Conservation (phyloP, 2,329 filamentous ascomycete genomes). For the Zasmidium cellare region DNA sequence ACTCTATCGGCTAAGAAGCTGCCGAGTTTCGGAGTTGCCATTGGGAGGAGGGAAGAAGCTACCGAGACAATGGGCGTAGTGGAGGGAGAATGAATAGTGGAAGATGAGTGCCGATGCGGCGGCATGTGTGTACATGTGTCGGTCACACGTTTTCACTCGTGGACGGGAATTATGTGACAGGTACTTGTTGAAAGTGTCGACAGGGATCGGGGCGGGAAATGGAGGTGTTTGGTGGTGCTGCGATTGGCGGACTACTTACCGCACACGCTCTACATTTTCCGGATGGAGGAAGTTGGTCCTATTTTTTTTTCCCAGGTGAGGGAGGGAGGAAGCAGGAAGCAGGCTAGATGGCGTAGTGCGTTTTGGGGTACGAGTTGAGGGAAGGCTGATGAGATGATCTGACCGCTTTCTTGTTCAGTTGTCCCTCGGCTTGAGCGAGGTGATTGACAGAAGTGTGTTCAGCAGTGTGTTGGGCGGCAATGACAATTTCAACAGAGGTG, state of each 20-base stretch:
- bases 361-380: too few species aligned
- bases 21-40: neutral
- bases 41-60: neutral
- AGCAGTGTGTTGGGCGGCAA: too few species aligned
- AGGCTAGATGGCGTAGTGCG: too few species aligned
- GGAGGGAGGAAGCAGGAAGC: too few species aligned
- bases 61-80: neutral
- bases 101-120: neutral
- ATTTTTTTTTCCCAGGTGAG: too few species aligned
- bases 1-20: neutral
- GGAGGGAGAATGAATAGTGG: neutral
- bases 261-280: neutral
- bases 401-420: too few species aligned
- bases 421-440: too few species aligned
- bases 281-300: too few species aligned
- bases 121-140: too few species aligned
- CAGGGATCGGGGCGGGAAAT: neutral
- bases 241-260: neutral
- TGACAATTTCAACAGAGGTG: neutral
- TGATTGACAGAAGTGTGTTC: too few species aligned
- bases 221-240: neutral
- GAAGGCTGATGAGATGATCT: too few species aligned
- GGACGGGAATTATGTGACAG: neutral
- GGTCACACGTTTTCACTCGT: too few species aligned
- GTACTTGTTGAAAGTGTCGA: neutral